Evolutionary conservation across 2,329 filamentous ascomycete species (phyloP).

Genomic region (Gremmenia infestans): DNA sequence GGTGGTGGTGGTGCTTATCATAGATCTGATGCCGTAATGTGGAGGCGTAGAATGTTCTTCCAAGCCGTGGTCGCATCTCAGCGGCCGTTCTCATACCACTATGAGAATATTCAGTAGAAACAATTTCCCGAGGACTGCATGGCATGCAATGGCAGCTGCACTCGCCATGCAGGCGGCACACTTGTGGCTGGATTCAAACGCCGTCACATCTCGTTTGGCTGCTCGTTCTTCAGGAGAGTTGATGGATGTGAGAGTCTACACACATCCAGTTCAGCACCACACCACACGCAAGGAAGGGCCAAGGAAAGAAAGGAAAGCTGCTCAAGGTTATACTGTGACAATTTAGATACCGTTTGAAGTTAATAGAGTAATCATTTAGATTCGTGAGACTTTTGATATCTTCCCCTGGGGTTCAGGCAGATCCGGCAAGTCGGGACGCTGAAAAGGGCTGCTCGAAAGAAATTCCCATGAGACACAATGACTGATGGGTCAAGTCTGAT

Average conservation of each 20-base stretch:
- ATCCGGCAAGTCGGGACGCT: too few species aligned
- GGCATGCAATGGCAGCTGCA: conserved; percentile 1
- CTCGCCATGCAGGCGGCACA: conserved; percentile 5
- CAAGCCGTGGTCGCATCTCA: conserved; percentile 3
- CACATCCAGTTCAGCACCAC: neutral
- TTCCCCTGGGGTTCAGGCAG: too few species aligned
- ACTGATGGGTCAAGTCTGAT: too few species aligned
- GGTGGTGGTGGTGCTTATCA: conserved; percentile 1
- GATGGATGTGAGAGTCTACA: neutral
- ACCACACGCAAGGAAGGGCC: too few species aligned
- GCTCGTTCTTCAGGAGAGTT: neutral
- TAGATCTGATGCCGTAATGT: neutral
- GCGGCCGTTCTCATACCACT: conserved; percentile 1
- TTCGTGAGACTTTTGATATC: too few species aligned
- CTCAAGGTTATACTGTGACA: too few species aligned
- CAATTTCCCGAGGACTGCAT: conserved; percentile 4
- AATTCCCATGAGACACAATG: too few species aligned
- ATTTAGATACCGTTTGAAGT: too few species aligned
- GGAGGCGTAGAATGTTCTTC: neutral
- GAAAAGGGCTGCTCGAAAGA: too few species aligned
- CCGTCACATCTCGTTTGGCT: neutral
- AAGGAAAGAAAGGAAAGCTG: too few species aligned
- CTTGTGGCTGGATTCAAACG: conserved; percentile 5
- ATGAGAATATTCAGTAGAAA: neutral
- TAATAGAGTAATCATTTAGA: too few species aligned